Evolutionary conservation across 78 protist genomes (phyloP).

Genomic region (Neovahlkampfia damariscottae): DNA sequence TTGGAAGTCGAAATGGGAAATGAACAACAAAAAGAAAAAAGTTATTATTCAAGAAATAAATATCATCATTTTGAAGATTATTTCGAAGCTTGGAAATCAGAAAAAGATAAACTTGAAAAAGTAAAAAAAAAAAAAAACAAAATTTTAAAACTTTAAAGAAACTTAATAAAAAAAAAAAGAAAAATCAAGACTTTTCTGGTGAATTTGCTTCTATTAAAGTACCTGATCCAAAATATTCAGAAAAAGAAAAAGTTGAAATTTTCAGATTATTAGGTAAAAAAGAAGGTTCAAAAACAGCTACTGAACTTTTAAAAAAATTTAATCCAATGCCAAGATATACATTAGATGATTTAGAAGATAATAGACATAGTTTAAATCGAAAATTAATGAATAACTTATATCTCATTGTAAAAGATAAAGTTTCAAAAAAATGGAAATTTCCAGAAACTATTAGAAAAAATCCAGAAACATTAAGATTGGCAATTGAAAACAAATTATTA

Average conservation of each 20-base stretch:
- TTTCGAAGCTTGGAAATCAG: neutral
- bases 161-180: neutral
- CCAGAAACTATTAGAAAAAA: neutral
- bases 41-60: neutral
- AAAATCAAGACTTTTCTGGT: neutral
- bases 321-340: neutral
- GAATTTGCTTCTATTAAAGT: neutral
- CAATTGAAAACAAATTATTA: neutral
- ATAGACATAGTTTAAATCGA: neutral
- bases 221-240: too few relatives aligned
- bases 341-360: neutral
- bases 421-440: neutral
- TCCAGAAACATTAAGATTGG: neutral
- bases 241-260: neutral
- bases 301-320: neutral
- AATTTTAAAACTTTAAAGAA: neutral
- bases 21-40: neutral
- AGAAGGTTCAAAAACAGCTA: neutral
- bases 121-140: neutral
- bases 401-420: neutral
- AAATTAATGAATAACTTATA: neutral
- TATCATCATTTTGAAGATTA: neutral
- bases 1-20: neutral
- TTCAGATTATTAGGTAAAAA: neutral
- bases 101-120: neutral